Evolutionary conservation across 257 asterid genomes (phyloP).

Genomic region (Buddleja alternifolia): DNA sequence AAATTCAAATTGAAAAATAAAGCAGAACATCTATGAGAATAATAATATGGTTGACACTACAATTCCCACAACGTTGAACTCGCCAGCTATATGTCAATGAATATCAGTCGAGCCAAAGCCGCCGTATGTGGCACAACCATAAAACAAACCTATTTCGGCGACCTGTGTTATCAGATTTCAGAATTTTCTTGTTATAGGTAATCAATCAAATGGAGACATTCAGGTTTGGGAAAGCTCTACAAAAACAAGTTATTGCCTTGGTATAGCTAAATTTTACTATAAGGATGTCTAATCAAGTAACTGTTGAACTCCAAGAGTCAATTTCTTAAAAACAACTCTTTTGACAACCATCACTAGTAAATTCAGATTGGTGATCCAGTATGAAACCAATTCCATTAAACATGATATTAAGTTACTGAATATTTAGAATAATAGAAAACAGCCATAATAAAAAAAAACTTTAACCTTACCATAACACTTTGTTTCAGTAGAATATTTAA

Average conservation of each 20-base stretch:
- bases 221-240: neutral
- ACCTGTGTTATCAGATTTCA: slow-evolving; percentile 12
- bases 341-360: slow-evolving; percentile 19
- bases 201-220: slow-evolving; percentile 5
- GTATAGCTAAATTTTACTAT: neutral
- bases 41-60: neutral
- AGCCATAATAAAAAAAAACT: slow-evolving; percentile 8
- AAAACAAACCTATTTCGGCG: neutral
- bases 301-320: neutral
- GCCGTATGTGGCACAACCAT: too few relatives aligned
- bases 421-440: slow-evolving; percentile 11
- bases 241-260: neutral
- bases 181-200: neutral
- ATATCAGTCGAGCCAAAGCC: too few relatives aligned
- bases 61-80: neutral
- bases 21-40: neutral
- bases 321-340: slow-evolving; percentile 12
- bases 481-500: slow-evolving; percentile 81
- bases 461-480: slow-evolving; percentile 81
- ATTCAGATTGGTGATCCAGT: neutral
- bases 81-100: neutral
- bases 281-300: neutral
- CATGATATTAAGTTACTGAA: slow-evolving; percentile 1
- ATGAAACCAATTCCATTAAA: slow-evolving; percentile 3
- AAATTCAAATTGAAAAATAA: slow-evolving; percentile 9